Conservation (phyloP, 163 green algal genomes). For the Prototheca wickerhamii region DNA sequence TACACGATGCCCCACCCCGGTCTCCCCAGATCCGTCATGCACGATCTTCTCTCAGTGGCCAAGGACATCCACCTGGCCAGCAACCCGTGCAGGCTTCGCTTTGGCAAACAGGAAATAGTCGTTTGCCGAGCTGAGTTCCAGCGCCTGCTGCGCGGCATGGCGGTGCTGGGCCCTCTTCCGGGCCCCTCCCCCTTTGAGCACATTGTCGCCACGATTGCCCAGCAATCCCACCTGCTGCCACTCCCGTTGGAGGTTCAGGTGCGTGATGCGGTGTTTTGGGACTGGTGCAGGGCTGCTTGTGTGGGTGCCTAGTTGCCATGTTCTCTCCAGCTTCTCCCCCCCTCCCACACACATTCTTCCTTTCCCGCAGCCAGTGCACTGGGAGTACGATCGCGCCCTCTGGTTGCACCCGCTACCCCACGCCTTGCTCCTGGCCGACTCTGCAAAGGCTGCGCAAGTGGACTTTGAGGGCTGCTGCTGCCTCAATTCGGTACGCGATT, state of each 20-base stretch:
- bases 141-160: constrained; percentile 54
- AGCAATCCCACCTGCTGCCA: constrained; percentile 84
- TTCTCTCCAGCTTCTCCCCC: too few relatives aligned
- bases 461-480: constrained; percentile 56
- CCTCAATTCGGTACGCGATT: constrained; percentile 58
- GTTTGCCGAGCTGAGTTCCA: constrained; percentile 80
- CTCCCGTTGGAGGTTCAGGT: constrained; percentile 71
- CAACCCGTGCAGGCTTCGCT: constrained; percentile 73
- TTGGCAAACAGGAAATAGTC: constrained; percentile 66
- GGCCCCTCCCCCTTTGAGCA: constrained; percentile 42
- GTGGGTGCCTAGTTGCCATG: too few relatives aligned
- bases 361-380: constrained; percentile 60
- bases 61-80: constrained; percentile 52
- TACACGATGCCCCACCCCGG: constrained; percentile 60
- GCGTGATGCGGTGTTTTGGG: background rate
- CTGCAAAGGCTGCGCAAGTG: constrained; percentile 33
- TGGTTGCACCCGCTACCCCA: constrained; percentile 80
- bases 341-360: too few relatives aligned
- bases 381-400: constrained; percentile 76
- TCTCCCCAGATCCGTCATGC: constrained; percentile 47
- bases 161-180: constrained; percentile 49
- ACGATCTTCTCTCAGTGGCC: constrained; percentile 30
- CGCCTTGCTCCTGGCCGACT: constrained; percentile 71
- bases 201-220: constrained; percentile 66
- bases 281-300: background rate